Evolutionary conservation across 2,329 filamentous ascomycete genomes (phyloP), one percentile per base, ranked within the genome.

Genomic region (Dothidotthia symphoricarpi): DNA sequence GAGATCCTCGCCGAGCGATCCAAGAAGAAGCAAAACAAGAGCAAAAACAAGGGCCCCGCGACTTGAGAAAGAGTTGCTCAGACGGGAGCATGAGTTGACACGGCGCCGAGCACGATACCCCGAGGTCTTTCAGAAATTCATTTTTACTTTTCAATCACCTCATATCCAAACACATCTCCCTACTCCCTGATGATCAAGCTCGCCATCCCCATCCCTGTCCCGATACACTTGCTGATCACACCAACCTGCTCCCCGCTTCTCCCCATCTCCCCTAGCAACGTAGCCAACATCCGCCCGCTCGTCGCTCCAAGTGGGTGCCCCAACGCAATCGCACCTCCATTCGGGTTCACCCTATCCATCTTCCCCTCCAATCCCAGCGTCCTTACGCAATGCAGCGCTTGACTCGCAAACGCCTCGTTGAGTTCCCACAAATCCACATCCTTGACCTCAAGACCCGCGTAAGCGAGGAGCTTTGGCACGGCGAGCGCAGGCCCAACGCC

Each of bases 291-390:
- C 51, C 90, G 75, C 19, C 86, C 88, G 24, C 88, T 88, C 4
- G 90, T 96, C 22, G 89, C 90, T 31, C 91, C 90, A 1, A 96
- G 76, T 5, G 90, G 90, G 66, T 96, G 91, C 1, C 91, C 91
- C 16, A 96, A 71, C n/a, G 91, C 90, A 66, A 96, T 95, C 2
- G 90, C 91, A 22, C 91, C 90, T 44, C 91, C 91, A 56, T 94
- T 89, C 0, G 88, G 88, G 69, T 97, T 97, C 13, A 96, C 85
- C 68, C 78, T 83, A 6, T 79, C 80, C 69, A 80, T 84, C 6
- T 77, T 79, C 38, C 78, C 69, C 53, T 83, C 82, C 14, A 91
- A 70, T 0, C 82, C 85, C 9, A 93, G 62, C 56, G 81, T 77
- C 43, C 88, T 73, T 30, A 91, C 70, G 55, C 85, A 90, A 69